Evolutionary conservation across 371 early-diverging fungal species (phyloP), one percentile per base, ranked within the genome.

Genomic region (Circinella umbellata): DNA sequence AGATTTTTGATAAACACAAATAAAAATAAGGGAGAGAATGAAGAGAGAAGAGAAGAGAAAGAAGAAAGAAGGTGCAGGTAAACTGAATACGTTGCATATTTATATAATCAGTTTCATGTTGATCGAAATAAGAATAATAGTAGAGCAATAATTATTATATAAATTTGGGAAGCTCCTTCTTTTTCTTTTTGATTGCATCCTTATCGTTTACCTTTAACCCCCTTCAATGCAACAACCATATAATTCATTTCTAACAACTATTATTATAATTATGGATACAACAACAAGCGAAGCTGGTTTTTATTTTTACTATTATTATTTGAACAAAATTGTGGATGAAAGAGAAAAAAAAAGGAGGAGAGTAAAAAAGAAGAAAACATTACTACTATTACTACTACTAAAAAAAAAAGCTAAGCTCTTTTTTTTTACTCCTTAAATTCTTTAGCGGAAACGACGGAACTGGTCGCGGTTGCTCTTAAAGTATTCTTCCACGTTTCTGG

Each of bases 391-490:
- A 57, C 18, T 57, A 34, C 57, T 57, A 10, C 34, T n/a, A 54
- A 27, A 27, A 27, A 27, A 27, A 27, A 53, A 53, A 42, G 3
- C 42, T 42, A 42, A 27, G 27, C 42, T 42, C 3, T 42, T 9
- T 11, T 9, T 6, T 18, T 18, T 53, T 57, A 57, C 57, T 57
- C 57, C 57, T n/a, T 57, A 57, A 57, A 27, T 57, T 57, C 53
- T 35, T 63, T 63, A 74, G 34, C 64, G 70, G 36, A 80, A 75
- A 8, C 69, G 71, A 37, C 67, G 77, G 75, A 83, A 80, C 20
- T 80, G 69, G 3, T 80, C 75, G 20, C 80, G 80, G 67, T 83
- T 83, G 61, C 59, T 70, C 63, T 80, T 64, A 38, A 80, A 77
- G 65, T 77, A 83, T 4, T 77, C 51, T 47, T 71, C 71, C 62